Evolutionary conservation across 2,329 filamentous ascomycete genomes (phyloP), one percentile per base, ranked within the genome.

Genomic region (Penicillium sp.): DNA sequence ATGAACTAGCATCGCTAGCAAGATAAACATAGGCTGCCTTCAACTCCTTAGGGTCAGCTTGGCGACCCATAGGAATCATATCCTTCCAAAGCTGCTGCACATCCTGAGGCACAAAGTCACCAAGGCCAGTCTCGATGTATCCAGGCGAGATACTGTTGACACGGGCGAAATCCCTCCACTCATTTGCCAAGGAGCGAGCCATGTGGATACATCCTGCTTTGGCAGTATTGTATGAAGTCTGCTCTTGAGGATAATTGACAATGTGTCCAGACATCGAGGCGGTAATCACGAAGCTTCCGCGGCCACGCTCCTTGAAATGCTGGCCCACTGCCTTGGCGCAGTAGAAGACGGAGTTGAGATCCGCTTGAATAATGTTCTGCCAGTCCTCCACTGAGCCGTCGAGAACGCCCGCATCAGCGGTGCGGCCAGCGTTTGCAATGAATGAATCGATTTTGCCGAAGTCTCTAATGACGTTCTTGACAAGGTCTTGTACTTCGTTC

Each of bases 271-370:
- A 79, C 79, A 82, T 88, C 62, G 80, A 83, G 13, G 85, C 79
- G 34, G 86, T 88, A 71, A 87, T 84, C 72, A 88, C 78, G 69
- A 88, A 81, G 57, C 80, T 83, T 45, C 86, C 86, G 9, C 77
- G 84, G 63, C 83, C 83, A 58, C 82, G 81, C 75, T 86, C 76
- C 73, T 85, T 85, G 81, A 87, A 88, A 75, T 94, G 88, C 51
- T 87, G 82, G 29, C 92, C 92, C 14, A 90, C 89, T 18, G 90
- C 90, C 78, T 93, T 90, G 24, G 91, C 90, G 59, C 90, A 95
- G 83, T 92, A 85, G 75, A 91, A 90, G 27, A 83, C 86, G 13
- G 92, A 92, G 16, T 86, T 94, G 63, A 96, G 81, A 74, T 97
- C 95, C 67, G 93, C 87, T 65, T 88, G 83, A 73, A 96, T 81